These are phyloP conservation scores for Penicillium maclennaniae DNA, from an alignment of 495 filamentous ascomycete genomes.

Conservation along the genomic window DNA sequence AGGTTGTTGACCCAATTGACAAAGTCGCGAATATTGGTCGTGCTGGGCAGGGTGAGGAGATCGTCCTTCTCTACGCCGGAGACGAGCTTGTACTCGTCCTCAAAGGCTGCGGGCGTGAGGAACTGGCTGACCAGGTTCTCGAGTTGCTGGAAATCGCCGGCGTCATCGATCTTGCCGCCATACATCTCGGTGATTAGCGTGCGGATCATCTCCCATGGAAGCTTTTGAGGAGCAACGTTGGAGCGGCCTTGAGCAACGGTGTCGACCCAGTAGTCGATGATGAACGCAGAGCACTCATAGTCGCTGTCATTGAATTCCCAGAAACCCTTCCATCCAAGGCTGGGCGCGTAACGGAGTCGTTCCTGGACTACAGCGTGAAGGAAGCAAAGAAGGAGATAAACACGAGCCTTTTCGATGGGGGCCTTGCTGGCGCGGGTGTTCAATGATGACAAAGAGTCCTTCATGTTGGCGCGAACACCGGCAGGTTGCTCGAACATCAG, in stretches of 20 bases:
- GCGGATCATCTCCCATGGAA: constrained; percentile 96
- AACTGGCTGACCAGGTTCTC: constrained; percentile 66
- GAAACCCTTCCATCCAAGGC: constrained; percentile 95
- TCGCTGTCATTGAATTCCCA: constrained; percentile 99
- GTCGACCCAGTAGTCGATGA: constrained; percentile 95
- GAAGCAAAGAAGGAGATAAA: constrained; percentile 92
- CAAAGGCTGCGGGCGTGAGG: constrained; percentile 83
- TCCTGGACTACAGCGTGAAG: constrained; percentile 96
- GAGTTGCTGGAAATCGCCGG: constrained; percentile 75
- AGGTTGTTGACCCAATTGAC: constrained; percentile 86
- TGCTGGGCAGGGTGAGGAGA: constrained; percentile 68
- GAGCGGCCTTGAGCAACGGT: constrained; percentile 73
- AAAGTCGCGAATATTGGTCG: constrained; percentile 81
- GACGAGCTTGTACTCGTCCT: constrained; percentile 86
- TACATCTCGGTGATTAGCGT: constrained; percentile 91
- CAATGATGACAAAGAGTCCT: constrained; percentile 85
- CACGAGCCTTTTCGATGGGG: constrained; percentile 84
- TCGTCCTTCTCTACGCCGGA: constrained; percentile 57
- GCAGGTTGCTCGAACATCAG: constrained; percentile 98
- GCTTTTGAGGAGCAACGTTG: constrained; percentile 87
- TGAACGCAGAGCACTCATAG: constrained; percentile 93
- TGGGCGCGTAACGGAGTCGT: constrained; percentile 89
- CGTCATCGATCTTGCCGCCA: constrained; percentile 95
- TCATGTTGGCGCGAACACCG: constrained; percentile 97
- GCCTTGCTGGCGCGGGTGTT: constrained; percentile 71